Conservation (phyloP, 2,329 filamentous ascomycete genomes). For the Trichophyton mentagrophytes region DNA sequence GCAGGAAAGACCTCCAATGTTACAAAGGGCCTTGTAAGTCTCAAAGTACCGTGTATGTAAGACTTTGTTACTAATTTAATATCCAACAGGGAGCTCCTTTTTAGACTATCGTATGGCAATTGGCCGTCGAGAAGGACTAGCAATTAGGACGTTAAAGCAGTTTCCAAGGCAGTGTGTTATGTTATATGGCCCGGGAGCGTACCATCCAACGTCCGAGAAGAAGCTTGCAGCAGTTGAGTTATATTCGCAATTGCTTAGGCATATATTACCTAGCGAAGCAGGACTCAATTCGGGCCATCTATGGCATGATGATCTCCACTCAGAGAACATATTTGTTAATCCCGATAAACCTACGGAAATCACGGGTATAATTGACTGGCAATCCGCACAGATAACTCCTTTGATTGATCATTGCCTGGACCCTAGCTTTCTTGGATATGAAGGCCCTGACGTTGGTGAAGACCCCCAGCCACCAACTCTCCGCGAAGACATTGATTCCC, state of each 20-base stretch:
- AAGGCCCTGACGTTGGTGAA: constrained; percentile 19
- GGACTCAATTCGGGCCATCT: constrained; percentile 18
- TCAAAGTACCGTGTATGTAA: no score
- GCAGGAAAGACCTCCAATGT: constrained; percentile 19
- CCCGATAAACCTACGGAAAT: constrained; percentile 9
- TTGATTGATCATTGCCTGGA: constrained; percentile 14
- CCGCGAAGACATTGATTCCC: neutral
- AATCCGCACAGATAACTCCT: constrained; percentile 15
- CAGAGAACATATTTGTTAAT: constrained; percentile 30
- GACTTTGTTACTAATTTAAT: no score
- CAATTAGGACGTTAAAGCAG: constrained; percentile 14
- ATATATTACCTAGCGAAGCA: constrained; percentile 5
- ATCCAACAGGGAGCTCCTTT: constrained; percentile 18
- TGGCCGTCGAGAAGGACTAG: constrained; percentile 22
- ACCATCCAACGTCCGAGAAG: constrained; percentile 18
- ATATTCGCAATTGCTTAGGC: constrained; percentile 7
- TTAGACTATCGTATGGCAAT: constrained; percentile 24
- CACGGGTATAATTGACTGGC: constrained; percentile 19
- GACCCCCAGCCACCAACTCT: constrained; percentile 6
- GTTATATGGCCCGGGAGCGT: constrained; percentile 28
- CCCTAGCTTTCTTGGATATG: constrained; percentile 16
- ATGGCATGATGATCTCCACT: constrained; percentile 32
- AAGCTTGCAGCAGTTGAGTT: constrained; percentile 14
- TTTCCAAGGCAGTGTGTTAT: constrained; percentile 16
- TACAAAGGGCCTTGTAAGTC: constrained; percentile 29